Conservation (phyloP, 441 rosid genomes). For the Populus hybrid region DNA sequence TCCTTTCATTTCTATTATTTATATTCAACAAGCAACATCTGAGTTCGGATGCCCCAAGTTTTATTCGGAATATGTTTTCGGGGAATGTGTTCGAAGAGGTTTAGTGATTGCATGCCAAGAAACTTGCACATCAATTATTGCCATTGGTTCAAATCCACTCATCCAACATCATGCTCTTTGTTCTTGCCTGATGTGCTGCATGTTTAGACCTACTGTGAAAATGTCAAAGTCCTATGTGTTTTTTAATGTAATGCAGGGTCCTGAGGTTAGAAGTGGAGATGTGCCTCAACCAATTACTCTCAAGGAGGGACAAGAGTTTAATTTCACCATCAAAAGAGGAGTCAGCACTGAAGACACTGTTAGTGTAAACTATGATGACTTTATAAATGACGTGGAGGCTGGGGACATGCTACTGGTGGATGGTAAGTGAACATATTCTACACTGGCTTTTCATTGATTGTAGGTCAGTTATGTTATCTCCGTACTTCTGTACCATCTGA, state of each 20-base stretch:
- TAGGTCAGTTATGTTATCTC: not conserved
- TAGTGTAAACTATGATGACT: constrained; percentile 90
- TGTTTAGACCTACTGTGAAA: not conserved
- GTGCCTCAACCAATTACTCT: constrained; percentile 77
- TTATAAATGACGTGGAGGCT: constrained; percentile 84
- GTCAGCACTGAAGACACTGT: constrained; percentile 69
- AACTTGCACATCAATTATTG: not conserved
- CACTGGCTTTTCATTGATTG: not conserved
- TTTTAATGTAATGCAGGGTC: constrained; percentile 53
- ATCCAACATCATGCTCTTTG: not conserved
- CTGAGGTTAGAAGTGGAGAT: constrained; percentile 99
- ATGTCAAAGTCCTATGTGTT: not conserved
- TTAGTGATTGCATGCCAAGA: not conserved
- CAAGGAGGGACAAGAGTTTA: constrained; percentile 82
- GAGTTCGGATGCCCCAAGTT: not conserved
- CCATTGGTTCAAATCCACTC: not conserved
- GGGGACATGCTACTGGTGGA: constrained; percentile 90
- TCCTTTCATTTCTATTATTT: not conserved
- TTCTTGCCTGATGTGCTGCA: not conserved
- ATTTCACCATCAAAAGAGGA: constrained; percentile 80
- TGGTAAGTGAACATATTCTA: constrained; percentile 45
- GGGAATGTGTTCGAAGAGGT: not conserved
- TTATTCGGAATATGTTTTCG: not conserved
- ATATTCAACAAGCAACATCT: not conserved
- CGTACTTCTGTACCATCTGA: constrained; percentile 1